Conservation (phyloP, 805 yeast genomes). For the Kuraishia floccosa region DNA sequence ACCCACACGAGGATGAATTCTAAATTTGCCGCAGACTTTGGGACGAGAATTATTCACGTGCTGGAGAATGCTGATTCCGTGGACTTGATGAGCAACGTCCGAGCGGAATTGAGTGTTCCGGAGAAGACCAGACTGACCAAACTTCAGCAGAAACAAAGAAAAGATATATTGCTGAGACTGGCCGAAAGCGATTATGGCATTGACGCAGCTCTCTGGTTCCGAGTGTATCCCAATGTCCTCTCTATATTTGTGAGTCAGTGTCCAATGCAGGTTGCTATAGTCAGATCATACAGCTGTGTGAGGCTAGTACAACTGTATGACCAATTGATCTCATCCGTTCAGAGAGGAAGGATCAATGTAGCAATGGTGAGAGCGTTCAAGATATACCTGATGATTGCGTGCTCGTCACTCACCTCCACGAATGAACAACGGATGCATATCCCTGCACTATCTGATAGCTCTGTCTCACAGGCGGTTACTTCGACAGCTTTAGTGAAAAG, state of each 20-base stretch:
- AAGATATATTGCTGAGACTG: conserved; percentile 58
- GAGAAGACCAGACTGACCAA: conserved; percentile 66
- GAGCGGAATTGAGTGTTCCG: conserved; percentile 52
- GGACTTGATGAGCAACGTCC: conserved; percentile 42
- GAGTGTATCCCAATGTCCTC: conserved; percentile 69
- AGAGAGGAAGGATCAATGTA: conserved; percentile 14
- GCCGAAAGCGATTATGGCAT: conserved; percentile 93
- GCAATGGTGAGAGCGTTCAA: conserved; percentile 30
- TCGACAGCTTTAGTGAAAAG: conserved; percentile 36
- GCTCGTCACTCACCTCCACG: conserved; percentile 83
- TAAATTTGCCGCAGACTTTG: conserved; percentile 69
- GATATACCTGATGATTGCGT: conserved; percentile 79
- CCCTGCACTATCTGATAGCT: conserved; percentile 21
- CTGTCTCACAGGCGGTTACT: conserved; percentile 7
- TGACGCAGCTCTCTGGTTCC: conserved; percentile 94
- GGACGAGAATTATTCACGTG: conserved; percentile 66
- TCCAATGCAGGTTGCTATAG: conserved; percentile 89
- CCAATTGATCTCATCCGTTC: conserved; percentile 45
- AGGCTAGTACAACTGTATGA: conserved; percentile 81
- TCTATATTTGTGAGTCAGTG: conserved; percentile 65
- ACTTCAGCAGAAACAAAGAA: conserved; percentile 42
- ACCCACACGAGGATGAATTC: conserved; percentile 37
- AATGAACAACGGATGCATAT: conserved; percentile 71
- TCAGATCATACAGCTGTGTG: conserved; percentile 84
- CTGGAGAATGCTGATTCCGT: conserved; percentile 61